phyloP scores from a whole-genome alignment of 2,329 filamentous ascomycete species.

The Nigrospora oryzae region DNA sequence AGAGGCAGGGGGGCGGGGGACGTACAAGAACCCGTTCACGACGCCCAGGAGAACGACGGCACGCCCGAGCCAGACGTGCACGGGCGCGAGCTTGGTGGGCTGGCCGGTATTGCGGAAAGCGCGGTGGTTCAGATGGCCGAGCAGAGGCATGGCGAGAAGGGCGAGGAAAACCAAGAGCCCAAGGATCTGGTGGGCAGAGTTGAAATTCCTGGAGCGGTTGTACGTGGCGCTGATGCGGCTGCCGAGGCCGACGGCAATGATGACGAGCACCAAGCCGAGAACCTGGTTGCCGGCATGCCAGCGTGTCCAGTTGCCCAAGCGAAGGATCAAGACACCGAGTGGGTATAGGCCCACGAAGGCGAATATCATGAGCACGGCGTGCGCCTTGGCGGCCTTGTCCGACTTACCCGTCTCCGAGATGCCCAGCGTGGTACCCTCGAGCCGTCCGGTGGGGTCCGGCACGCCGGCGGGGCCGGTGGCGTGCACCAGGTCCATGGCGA shows the following conservation, averaged over 20 bases:
- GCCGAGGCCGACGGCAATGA: conserved; percentile 43
- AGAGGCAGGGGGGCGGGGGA: conserved; percentile 1
- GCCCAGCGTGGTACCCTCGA: conserved; percentile 23
- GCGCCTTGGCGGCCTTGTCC: conserved; percentile 31
- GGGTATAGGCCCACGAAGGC: conserved; percentile 48
- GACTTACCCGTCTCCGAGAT: conserved; percentile 14
- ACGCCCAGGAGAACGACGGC: conserved; percentile 43
- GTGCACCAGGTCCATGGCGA: conserved; percentile 44
- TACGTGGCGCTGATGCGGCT: conserved; percentile 44
- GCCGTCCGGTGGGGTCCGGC: conserved; percentile 27
- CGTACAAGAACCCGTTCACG: conserved; percentile 49
- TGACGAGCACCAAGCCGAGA: conserved; percentile 35
- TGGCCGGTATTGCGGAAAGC: conserved; percentile 40
- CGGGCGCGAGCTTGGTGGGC: conserved; percentile 39
- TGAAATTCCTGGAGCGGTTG: conserved; percentile 46
- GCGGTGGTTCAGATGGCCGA: conserved; percentile 49
- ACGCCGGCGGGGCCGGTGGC: conserved; percentile 37
- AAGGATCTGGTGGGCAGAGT: conserved; percentile 48
- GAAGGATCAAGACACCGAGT: conserved; percentile 43
- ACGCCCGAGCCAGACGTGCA: conserved; percentile 51
- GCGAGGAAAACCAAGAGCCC: conserved; percentile 45
- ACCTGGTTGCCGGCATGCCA: conserved; percentile 48
- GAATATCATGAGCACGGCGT: conserved; percentile 46
- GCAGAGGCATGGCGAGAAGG: conserved; percentile 41
- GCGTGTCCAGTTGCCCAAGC: conserved; percentile 39